These are phyloP conservation scores for Colletotrichum abscissum DNA, from an alignment of 2,329 filamentous ascomycete genomes.

Conservation along the genomic window DNA sequence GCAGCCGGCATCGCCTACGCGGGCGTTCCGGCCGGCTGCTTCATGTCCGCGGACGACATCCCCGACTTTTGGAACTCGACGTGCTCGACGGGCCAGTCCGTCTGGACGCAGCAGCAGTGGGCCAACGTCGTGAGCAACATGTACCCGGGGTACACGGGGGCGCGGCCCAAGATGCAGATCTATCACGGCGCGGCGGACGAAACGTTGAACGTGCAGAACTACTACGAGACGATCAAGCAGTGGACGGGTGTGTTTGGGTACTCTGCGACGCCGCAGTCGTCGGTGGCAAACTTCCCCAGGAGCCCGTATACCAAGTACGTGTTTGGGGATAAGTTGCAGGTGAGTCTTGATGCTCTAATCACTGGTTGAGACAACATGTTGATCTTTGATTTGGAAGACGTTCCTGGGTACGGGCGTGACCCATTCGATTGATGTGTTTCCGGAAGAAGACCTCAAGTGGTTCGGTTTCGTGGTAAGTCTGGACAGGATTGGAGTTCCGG, in stretches of 20 bases:
- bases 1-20: constrained; percentile 62
- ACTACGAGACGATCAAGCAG: constrained; percentile 67
- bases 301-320: constrained; percentile 52
- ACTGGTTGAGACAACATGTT: not conserved
- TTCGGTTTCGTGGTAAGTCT: constrained; percentile 28
- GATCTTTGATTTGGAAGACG: not conserved
- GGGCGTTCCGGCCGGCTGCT: constrained; percentile 68
- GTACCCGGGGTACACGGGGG: constrained; percentile 61
- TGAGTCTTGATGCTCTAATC: not conserved
- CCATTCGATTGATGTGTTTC: constrained; percentile 34
- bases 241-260: constrained; percentile 64
- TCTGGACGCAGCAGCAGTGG: constrained; percentile 54
- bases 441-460: constrained; percentile 35
- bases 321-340: constrained; percentile 49
- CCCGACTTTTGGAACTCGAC: constrained; percentile 64
- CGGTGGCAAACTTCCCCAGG: constrained; percentile 47
- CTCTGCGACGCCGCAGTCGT: constrained; percentile 44
- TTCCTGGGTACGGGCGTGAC: constrained; percentile 30
- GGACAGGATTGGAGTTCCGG: no score
- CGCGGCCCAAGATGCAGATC: constrained; percentile 67
- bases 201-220: constrained; percentile 63
- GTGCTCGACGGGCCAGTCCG: constrained; percentile 62
- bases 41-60: constrained; percentile 52
- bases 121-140: constrained; percentile 55
- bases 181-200: constrained; percentile 66